Evolutionary conservation across 2,329 filamentous ascomycete species (phyloP).

Genomic region (Thielaviopsis musarum): DNA sequence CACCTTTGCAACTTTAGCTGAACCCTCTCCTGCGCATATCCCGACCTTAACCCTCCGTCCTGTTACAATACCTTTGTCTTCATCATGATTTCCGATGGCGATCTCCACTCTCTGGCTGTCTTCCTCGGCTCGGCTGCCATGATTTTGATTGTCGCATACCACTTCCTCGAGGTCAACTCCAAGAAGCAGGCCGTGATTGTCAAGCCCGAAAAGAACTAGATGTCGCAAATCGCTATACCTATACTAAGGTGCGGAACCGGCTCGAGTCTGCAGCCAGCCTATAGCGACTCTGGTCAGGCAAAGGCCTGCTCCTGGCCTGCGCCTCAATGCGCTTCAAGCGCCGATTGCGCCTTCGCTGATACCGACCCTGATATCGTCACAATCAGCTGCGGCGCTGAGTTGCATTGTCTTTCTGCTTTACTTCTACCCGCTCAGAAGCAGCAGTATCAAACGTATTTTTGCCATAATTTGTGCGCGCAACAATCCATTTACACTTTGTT

Average conservation of each 20-base stretch:
- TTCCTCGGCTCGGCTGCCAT: conserved; percentile 82
- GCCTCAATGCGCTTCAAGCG: neutral
- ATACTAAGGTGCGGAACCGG: neutral
- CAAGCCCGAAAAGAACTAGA: conserved; percentile 10
- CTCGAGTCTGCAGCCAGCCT: neutral
- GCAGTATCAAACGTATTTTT: neutral
- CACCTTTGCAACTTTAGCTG: neutral
- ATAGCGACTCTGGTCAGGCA: neutral
- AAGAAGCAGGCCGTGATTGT: conserved; percentile 7
- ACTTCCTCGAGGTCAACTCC: conserved; percentile 93
- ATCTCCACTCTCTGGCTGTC: conserved; percentile 81
- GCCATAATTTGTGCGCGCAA: neutral
- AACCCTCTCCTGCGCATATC: conserved; percentile 4
- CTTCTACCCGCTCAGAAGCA: neutral
- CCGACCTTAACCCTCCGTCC: conserved; percentile 12
- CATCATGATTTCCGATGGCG: conserved; percentile 86
- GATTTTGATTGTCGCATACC: conserved; percentile 86
- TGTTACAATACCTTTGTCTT: conserved; percentile 2
- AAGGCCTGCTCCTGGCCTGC: neutral
- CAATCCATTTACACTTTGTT: conserved; percentile 1
- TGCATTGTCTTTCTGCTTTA: neutral
- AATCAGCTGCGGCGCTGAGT: neutral
- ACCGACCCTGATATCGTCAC: neutral
- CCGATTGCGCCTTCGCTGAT: neutral
- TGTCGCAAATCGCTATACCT: neutral